A percentile compares a stretch with the other conserved stretches of the same genome.
Conservation (phyloP, 805 yeast species). For the Wickerhamomyces rabaulensis region DNA sequence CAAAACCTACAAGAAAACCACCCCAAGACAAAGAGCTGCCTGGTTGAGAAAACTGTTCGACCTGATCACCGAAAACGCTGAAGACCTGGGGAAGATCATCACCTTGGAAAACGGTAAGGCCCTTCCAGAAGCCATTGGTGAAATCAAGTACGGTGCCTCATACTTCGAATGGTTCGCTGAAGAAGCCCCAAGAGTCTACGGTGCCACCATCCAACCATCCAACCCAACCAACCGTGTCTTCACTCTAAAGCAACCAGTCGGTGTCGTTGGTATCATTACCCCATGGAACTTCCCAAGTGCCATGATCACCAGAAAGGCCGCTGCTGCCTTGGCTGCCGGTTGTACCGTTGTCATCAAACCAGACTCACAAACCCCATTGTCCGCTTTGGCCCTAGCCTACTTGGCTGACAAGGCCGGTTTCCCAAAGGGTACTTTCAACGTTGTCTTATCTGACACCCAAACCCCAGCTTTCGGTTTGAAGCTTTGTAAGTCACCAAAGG, state of each 20-base stretch:
- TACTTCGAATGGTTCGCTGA: conserved; percentile 88
- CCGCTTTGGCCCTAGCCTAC: conserved; percentile 52
- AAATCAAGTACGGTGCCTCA: conserved; percentile 55
- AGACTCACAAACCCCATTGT: conserved; percentile 56
- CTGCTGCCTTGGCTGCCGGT: conserved; percentile 63
- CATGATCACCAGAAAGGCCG: conserved; percentile 62
- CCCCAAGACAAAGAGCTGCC: conserved; percentile 44
- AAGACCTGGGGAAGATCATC: conserved; percentile 50
- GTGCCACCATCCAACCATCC: conserved; percentile 51
- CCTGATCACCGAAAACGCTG: conserved; percentile 48
- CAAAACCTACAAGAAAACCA: conserved; percentile 39
- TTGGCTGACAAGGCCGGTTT: conserved; percentile 56
- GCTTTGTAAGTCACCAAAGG: conserved; percentile 41
- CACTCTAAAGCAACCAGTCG: conserved; percentile 55
- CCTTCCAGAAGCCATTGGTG: conserved; percentile 48
- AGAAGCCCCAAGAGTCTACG: conserved; percentile 53
- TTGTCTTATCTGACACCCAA: conserved; percentile 42
- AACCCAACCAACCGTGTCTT: conserved; percentile 45
- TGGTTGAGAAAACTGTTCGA: conserved; percentile 46
- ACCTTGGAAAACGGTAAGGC: conserved; percentile 62
- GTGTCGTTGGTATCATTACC: conserved; percentile 57
- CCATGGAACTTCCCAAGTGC: conserved; percentile 70
- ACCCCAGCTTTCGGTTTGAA: conserved; percentile 50
- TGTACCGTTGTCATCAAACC: conserved; percentile 59
- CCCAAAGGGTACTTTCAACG: conserved; percentile 53